Evolutionary conservation across 2,329 filamentous ascomycete species (phyloP).

Genomic region (Colletotrichum sp.): DNA sequence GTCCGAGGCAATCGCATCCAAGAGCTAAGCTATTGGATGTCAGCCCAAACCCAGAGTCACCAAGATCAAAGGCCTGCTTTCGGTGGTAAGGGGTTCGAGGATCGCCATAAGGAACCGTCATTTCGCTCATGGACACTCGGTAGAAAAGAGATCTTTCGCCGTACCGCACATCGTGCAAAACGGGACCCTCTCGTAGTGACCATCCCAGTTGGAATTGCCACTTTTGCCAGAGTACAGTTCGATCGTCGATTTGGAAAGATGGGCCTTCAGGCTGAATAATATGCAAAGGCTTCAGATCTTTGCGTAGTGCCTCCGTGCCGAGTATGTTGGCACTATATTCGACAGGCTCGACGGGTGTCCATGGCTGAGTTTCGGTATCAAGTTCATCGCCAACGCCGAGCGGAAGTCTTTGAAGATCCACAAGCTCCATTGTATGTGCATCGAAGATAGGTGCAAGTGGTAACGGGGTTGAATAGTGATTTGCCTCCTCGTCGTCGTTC

Average conservation of each 20-base stretch:
- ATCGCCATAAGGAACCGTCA: constrained; percentile 74
- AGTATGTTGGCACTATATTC: constrained; percentile 66
- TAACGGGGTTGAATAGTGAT: constrained; percentile 70
- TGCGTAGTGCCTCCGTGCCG: constrained; percentile 50
- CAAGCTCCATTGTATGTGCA: constrained; percentile 64
- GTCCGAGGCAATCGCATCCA: constrained; percentile 72
- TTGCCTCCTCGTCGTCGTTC: constrained; percentile 59
- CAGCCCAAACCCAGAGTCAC: constrained; percentile 68
- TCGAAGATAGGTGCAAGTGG: constrained; percentile 71
- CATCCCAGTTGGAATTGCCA: constrained; percentile 73
- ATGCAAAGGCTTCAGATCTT: constrained; percentile 36
- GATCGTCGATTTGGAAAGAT: constrained; percentile 40
- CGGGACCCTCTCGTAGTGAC: constrained; percentile 72
- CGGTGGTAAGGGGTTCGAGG: constrained; percentile 66
- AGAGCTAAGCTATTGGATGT: constrained; percentile 70
- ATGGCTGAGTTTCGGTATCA: constrained; percentile 53
- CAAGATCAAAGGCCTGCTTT: constrained; percentile 76
- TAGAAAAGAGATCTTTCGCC: constrained; percentile 71
- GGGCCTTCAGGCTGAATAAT: constrained; percentile 40
- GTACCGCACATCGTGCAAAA: constrained; percentile 72
- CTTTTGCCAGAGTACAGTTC: constrained; percentile 56
- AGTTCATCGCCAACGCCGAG: constrained; percentile 67
- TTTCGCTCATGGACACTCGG: constrained; percentile 69
- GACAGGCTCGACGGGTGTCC: constrained; percentile 59
- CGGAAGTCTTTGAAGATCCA: constrained; percentile 72